phyloP scores from a whole-genome alignment of 2,329 filamentous ascomycete genomes.

The Pseudogymnoascus sp. region DNA sequence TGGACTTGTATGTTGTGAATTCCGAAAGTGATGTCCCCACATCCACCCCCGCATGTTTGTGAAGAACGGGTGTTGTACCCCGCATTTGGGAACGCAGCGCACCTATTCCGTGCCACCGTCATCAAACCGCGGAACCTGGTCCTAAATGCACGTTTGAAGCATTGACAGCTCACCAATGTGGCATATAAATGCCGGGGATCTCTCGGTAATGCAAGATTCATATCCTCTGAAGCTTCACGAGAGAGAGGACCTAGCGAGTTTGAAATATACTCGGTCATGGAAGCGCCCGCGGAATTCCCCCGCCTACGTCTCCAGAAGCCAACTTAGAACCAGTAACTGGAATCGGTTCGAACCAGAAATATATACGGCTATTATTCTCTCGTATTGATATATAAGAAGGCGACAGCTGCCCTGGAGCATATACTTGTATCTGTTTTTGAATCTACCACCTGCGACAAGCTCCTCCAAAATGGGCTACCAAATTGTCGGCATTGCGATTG shows the following conservation, averaged over 20 bases:
- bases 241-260: neutral
- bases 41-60: neutral
- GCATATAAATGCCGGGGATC: neutral
- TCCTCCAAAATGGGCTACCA: conserved; percentile 9
- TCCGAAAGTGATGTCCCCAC: neutral
- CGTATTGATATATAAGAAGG: neutral
- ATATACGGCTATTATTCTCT: neutral
- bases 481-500: conserved; percentile 19
- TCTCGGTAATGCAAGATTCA: neutral
- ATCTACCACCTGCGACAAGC: neutral
- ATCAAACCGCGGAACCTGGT: neutral
- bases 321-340: neutral
- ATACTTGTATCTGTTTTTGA: neutral
- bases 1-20: neutral
- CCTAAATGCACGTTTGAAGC: neutral
- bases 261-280: neutral
- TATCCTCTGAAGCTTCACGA: neutral
- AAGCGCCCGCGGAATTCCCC: neutral
- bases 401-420: neutral
- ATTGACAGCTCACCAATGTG: neutral
- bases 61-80: neutral
- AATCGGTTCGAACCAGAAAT: neutral
- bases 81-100: neutral
- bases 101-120: neutral
- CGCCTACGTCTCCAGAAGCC: neutral